Evolutionary conservation across 2,329 filamentous ascomycete genomes (phyloP).

Genomic region (Fusarium floridanum): DNA sequence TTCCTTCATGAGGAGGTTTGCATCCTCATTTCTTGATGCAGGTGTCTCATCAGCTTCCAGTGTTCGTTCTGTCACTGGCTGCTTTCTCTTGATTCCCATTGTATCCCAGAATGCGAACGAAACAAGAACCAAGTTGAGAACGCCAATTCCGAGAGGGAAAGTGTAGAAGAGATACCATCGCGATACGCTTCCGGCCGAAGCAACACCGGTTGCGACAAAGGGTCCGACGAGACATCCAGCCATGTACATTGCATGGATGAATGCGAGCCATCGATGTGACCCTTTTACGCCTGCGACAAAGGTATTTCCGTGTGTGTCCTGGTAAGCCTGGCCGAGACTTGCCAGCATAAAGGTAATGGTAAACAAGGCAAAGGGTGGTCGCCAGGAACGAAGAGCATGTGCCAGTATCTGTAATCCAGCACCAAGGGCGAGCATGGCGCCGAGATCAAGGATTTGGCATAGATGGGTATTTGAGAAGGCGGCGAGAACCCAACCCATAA

Average conservation of each 20-base stretch:
- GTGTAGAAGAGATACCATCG: slow-evolving; percentile 70
- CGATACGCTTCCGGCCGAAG: slow-evolving; percentile 50
- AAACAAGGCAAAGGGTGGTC: slow-evolving; percentile 69
- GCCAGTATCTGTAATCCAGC: slow-evolving; percentile 67
- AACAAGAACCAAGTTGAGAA: slow-evolving; percentile 63
- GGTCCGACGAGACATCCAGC: slow-evolving; percentile 69
- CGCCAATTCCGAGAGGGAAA: slow-evolving; percentile 65
- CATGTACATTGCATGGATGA: slow-evolving; percentile 74
- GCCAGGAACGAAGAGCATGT: slow-evolving; percentile 68
- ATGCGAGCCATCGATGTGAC: slow-evolving; percentile 71
- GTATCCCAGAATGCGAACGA: slow-evolving; percentile 64
- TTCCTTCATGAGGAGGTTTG: slow-evolving; percentile 58
- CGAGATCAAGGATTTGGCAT: slow-evolving; percentile 65
- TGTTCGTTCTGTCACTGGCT: background rate
- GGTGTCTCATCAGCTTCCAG: slow-evolving; percentile 15
- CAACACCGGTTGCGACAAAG: slow-evolving; percentile 66
- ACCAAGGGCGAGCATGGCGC: slow-evolving; percentile 68
- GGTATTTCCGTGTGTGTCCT: slow-evolving; percentile 74
- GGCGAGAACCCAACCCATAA: slow-evolving; percentile 70
- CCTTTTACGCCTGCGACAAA: slow-evolving; percentile 66
- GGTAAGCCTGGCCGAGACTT: slow-evolving; percentile 71
- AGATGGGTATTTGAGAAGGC: slow-evolving; percentile 69
- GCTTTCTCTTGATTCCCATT: slow-evolving; percentile 49
- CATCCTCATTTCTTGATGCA: slow-evolving; percentile 47
- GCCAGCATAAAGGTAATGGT: slow-evolving; percentile 69